Percentiles rank a stretch among this genome's conserved stretches.
Conservation (phyloP, 2,329 filamentous ascomycete species). For the Trichoderma sp. region DNA sequence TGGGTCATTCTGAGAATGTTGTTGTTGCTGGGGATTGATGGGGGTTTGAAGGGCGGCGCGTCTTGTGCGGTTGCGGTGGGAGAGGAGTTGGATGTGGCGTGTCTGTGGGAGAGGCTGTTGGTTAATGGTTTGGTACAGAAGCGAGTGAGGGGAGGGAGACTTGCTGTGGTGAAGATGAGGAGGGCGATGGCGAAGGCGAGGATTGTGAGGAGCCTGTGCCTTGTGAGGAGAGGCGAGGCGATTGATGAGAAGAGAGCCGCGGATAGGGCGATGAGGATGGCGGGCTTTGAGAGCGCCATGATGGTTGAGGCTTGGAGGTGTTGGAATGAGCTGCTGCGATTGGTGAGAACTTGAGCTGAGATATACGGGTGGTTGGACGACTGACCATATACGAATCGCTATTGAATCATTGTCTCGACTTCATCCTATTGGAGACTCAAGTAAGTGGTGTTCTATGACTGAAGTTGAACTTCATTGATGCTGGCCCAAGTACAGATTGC, state of each 20-base stretch:
- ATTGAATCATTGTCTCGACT: too few species aligned
- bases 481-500: neutral
- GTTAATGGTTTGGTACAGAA: neutral
- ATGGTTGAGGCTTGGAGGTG: neutral
- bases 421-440: neutral
- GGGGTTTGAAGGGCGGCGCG: conserved; percentile 25
- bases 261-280: conserved; percentile 1
- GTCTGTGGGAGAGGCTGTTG: conserved; percentile 32
- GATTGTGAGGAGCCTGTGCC: conserved; percentile 26
- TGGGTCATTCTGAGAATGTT: conserved; percentile 7
- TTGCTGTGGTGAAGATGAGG: conserved; percentile 40
- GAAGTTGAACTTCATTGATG: neutral
- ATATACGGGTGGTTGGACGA: too few species aligned
- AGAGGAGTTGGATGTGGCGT: conserved; percentile 38
- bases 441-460: neutral
- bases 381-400: too few species aligned
- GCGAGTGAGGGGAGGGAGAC: neutral
- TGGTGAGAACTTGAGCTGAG: too few species aligned
- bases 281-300: conserved; percentile 9
- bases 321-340: too few species aligned
- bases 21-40: too few species aligned
- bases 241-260: conserved; percentile 3
- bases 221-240: neutral
- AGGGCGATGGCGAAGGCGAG: conserved; percentile 33
- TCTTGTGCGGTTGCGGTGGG: conserved; percentile 30